Conservation (phyloP, 176 grass and related monocot genomes). For the Hsuehochloa calcarea region DNA sequence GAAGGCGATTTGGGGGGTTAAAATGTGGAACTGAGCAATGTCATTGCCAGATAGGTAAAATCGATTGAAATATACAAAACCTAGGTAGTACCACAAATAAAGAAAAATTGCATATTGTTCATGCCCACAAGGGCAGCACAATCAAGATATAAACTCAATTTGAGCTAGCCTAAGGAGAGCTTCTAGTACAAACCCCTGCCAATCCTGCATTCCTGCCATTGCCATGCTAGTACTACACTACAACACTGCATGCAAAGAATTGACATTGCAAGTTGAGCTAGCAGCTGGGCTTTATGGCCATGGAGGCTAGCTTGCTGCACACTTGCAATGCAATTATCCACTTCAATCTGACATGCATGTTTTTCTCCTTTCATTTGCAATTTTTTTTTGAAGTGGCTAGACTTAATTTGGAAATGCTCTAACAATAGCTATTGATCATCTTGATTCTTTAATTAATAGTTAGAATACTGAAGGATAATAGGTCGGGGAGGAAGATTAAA, state of each 20-base stretch:
- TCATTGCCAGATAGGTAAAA: neutral
- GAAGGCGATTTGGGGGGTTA: neutral
- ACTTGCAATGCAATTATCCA: neutral
- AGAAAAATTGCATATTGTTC: neutral
- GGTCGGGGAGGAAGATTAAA: too few relatives aligned
- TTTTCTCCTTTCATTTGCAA: too few relatives aligned
- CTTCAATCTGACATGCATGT: too few relatives aligned
- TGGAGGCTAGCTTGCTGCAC: neutral
- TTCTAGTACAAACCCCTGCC: neutral
- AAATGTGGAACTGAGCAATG: neutral
- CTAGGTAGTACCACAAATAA: neutral
- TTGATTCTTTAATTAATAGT: too few relatives aligned
- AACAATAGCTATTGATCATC: too few relatives aligned
- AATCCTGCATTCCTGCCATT: neutral
- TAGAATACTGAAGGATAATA: too few relatives aligned
- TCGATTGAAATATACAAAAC: neutral
- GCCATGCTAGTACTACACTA: neutral
- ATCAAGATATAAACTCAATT: neutral
- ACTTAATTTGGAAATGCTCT: too few relatives aligned
- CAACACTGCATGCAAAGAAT: too few relatives aligned
- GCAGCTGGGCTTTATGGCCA: neutral
- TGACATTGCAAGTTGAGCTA: neutral
- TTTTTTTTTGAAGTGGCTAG: too few relatives aligned
- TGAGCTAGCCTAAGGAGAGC: neutral
- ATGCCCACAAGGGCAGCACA: neutral